Base-by-base conservation (phyloP, 768 basidiomycete species). In the Chlorophyllum brunneum region DNA sequence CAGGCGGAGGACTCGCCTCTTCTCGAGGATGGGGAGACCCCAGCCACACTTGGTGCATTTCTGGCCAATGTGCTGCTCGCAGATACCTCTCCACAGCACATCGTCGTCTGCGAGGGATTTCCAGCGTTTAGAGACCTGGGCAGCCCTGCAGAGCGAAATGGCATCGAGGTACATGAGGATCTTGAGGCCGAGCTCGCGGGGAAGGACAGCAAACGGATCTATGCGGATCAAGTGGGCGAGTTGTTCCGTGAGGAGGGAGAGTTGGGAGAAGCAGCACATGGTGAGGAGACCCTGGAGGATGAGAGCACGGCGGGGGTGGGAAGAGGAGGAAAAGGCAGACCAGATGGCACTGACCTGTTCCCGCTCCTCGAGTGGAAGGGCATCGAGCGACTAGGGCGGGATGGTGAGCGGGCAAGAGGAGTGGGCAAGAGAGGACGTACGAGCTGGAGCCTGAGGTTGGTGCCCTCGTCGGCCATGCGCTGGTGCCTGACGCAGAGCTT, bases 211-310 rank as follows among this genome's bases (percentile, higher is more conserved):
- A 69, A 98, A 93, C 8, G 95, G 97, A 66, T 99, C 97, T 67
- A 98, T 86, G 59, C 97, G 86, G 67, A 97, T 98, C 59, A 98
- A 85, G 58, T 91, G 85, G 29, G 84, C 76, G 55, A 98, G 89
- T 48, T 93, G 88, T 57, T 97, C 92, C 26, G 93, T 88, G 54
- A 99, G 86, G 44, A 98, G 88, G 23, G 97, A 98, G 24, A 99
- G 85, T 63, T 99, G 94, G 41, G 91, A 95, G 75, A 97, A 98
- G 71, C 97, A 98, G 68, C 95, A 98, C 93, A 99, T 98, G 13
- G 97, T 98, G 59, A 99, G 83, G 54, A 99, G 80, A 34, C 97
- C 97, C 61, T 91, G 92, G 43, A 99, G 86, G 65, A 98, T 98
- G 65, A 98, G 83, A 49, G 89, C 92, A 31, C 97, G 82, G 30